Conservation (phyloP, 345 rosid genomes). For the Citrus unshiu region DNA sequence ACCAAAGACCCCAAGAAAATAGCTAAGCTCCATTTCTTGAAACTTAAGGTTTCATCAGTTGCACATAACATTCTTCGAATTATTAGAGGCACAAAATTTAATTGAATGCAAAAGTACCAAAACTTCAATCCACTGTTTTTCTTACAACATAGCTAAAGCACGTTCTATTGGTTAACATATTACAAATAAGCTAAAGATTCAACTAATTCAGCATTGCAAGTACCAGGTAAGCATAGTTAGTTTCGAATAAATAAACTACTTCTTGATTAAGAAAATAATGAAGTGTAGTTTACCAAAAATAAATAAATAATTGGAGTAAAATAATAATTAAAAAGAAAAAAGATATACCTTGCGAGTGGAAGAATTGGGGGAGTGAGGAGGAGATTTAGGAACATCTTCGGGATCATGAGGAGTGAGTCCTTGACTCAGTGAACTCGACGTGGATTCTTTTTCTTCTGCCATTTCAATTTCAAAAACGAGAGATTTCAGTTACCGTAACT, state of each 20-base stretch:
- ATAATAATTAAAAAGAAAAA: too few species aligned
- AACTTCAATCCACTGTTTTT: not conserved
- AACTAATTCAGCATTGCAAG: not conserved
- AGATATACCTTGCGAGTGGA: constrained; percentile 67
- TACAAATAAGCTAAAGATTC: not conserved
- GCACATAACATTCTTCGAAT: not conserved
- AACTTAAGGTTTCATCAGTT: not conserved
- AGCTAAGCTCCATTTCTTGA: not conserved
- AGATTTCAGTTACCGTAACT: not conserved
- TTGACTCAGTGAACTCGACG: constrained; percentile 55
- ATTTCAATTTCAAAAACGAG: constrained; percentile 9
- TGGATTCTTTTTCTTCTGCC: constrained; percentile 49
- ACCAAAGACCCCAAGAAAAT: not conserved
- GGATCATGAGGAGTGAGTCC: constrained; percentile 51
- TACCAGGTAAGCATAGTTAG: not conserved
- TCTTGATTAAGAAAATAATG: too few species aligned
- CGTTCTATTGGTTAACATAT: not conserved
- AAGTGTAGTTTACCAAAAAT: not conserved
- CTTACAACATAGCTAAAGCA: not conserved
- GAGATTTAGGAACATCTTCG: constrained; percentile 52
- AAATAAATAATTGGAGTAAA: too few species aligned
- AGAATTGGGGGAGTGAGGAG: constrained; percentile 70
- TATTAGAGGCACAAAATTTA: not conserved
- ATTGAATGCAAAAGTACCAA: not conserved
- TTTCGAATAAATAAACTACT: not conserved